phyloP scores from a whole-genome alignment of 2,329 filamentous ascomycete genomes.

The Thielaviopsis euricoi region DNA sequence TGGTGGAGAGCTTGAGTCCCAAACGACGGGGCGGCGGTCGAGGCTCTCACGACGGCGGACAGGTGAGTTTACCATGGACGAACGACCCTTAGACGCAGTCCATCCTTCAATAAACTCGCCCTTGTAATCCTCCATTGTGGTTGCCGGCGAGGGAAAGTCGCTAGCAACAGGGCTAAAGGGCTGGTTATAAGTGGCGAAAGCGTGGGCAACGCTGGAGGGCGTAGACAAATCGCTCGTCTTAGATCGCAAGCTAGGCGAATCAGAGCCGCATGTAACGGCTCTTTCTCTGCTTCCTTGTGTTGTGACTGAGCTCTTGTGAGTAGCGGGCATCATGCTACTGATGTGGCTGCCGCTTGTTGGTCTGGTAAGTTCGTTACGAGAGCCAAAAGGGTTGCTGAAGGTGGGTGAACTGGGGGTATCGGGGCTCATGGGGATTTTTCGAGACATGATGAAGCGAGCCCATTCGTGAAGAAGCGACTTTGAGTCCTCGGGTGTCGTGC shows the following conservation, averaged over 20 bases:
- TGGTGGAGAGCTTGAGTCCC: slow-evolving; percentile 33
- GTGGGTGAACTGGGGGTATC: slow-evolving; percentile 36
- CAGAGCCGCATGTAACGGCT: slow-evolving; percentile 36
- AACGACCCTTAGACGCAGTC: slow-evolving; percentile 41
- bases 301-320: slow-evolving; percentile 32
- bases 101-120: slow-evolving; percentile 44
- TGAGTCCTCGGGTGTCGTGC: slow-evolving; percentile 32
- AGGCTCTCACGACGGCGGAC: slow-evolving; percentile 37
- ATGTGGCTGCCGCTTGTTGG: slow-evolving; percentile 27
- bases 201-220: slow-evolving; percentile 27
- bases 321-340: slow-evolving; percentile 20
- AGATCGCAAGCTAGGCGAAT: slow-evolving; percentile 43
- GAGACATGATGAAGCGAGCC: slow-evolving; percentile 35
- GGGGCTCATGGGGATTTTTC: slow-evolving; percentile 29
- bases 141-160: slow-evolving; percentile 38
- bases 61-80: slow-evolving; percentile 41
- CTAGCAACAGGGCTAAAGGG: slow-evolving; percentile 29
- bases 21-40: slow-evolving; percentile 21
- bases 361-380: slow-evolving; percentile 25
- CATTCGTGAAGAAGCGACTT: slow-evolving; percentile 40
- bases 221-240: slow-evolving; percentile 47
- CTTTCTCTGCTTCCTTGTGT: slow-evolving; percentile 28
- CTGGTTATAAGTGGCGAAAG: slow-evolving; percentile 1
- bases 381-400: slow-evolving; percentile 36
- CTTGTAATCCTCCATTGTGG: slow-evolving; percentile 35